Evolutionary conservation across 2,329 filamentous ascomycete species (phyloP), one percentile per base, ranked within the genome.

Genomic region (Diaporthe longicolla): DNA sequence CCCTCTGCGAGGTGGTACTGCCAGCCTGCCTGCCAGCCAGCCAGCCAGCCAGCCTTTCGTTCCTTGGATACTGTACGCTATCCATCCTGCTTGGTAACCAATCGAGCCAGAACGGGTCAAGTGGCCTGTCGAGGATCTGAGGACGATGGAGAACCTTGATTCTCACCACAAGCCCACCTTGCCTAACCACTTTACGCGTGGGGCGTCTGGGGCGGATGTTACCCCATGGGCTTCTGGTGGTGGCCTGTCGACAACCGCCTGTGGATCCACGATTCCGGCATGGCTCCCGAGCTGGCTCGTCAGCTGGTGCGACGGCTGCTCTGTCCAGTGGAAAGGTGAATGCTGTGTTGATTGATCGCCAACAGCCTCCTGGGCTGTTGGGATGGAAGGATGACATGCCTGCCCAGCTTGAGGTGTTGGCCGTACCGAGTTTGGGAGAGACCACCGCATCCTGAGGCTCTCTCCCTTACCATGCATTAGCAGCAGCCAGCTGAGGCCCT

Each of bases 151-250:
- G 54, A 61, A 61, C 71, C 73, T 70, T 73, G 71, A 68, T 68
- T 40, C 63, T 68, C 45, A 35, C 21, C n/a, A 45, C 57, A 40
- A 71, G 58, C 63, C 63, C 63, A 68, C 63, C 59, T 43, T 48
- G 21, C 15, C 59, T 48, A 48, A 50, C 40, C 45, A 68, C 71
- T 68, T 70, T 71, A 73, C 73, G 73, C 71, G 73, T 75, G 73
- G 70, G 70, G 61, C 63, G 58, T 26, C 48, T 26, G 32, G 32
- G 32, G 48, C 63, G 63, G 48, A 52, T 68, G 63, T n/a, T 45
- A 68, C 63, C 63, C 63, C 63, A 68, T 68, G 63, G 45, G 63
- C 17, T 54, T 54, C 45, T 68, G 63, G 63, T 68, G 63, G 63
- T 68, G 63, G 63, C 63, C 48, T 54, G 55, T 63, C 43, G 58